Conservation (phyloP, 1,284 basidiomycete species). For the Ceraceosorus guamensis region DNA sequence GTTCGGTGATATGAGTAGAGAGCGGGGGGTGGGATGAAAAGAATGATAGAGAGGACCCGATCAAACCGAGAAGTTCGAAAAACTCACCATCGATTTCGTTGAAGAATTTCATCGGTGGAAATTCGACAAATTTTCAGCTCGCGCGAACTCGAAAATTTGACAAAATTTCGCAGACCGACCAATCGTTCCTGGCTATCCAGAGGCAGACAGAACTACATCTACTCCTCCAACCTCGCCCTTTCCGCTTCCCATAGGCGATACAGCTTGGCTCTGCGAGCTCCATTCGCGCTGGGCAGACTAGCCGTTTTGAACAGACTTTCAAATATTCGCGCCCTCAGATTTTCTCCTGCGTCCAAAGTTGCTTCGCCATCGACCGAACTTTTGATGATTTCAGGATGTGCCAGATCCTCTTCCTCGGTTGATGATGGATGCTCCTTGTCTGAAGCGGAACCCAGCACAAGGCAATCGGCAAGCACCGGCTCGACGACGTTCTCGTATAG, state of each 20-base stretch:
- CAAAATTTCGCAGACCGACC: too few relatives aligned
- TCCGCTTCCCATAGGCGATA: not conserved
- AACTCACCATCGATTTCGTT: too few relatives aligned
- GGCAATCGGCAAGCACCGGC: conserved; percentile 53
- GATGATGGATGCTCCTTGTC: not conserved
- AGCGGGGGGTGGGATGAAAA: too few relatives aligned
- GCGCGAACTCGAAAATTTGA: too few relatives aligned
- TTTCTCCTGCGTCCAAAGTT: not conserved
- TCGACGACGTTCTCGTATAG: conserved; percentile 61
- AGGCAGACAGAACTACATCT: too few relatives aligned
- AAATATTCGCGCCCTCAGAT: not conserved
- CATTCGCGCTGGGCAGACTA: not conserved
- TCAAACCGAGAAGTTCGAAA: too few relatives aligned
- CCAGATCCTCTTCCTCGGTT: not conserved
- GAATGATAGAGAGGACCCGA: too few relatives aligned
- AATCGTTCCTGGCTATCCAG: too few relatives aligned
- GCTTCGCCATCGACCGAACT: not conserved
- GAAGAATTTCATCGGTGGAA: too few relatives aligned
- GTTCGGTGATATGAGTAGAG: too few relatives aligned
- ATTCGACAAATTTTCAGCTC: too few relatives aligned
- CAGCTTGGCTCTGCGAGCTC: not conserved
- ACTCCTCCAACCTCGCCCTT: not conserved
- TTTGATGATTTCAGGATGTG: not conserved
- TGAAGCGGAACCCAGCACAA: conserved; percentile 7
- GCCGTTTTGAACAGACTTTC: not conserved